Base-by-base conservation (phyloP, 768 basidiomycete genomes). In the Leccinum pellstonianum region DNA sequence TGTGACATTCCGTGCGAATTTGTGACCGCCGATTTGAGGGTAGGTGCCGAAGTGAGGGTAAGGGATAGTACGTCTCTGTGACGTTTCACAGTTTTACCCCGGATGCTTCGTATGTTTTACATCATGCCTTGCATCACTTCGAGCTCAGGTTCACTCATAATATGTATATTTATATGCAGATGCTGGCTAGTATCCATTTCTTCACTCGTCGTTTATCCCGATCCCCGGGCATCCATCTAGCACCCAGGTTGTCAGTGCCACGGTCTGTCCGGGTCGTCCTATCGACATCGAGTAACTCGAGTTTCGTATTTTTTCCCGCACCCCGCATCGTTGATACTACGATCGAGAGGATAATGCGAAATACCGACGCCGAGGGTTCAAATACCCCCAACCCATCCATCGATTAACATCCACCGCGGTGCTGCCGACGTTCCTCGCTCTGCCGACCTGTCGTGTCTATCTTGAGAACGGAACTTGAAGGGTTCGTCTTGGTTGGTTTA, bases 371-470 rank as follows among this genome's bases (percentile, higher is more conserved):
- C 17, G 17, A n/a, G 17, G 37, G 37, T 15, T 38, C 17, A 38
- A 38, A 15, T 15, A 37, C 37, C 14, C 15, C 15, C 15, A 17
- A 41, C 15, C 17, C 17, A 41, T 41, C 38, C 17, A 41, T 38
- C 17, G 17, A 54, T 51, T 55, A 25, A 52, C 25, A 33, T 41
- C 41, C 19, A 49, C 33, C 60, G 9, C 29, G 29, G 14, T 53
- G 31, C 47, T 15, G 46, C 54, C 55, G 41, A 55, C 7, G 15
- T 27, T 2, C 25, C 31, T 41, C 52, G n/a, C 10, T 38, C 65
- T 56, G 58, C 54, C 66, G 56, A 65, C 41, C n/a, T n/a, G n/a
- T 43, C n/a, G 46, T 41, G 55, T 46, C 27, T 52, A 33, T 33
- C 55, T 46, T 49, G 57, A 35, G 46, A n/a, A 43, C 10, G 41